Base-by-base conservation (phyloP, 768 basidiomycete species). In the Suillus clintonianus region DNA sequence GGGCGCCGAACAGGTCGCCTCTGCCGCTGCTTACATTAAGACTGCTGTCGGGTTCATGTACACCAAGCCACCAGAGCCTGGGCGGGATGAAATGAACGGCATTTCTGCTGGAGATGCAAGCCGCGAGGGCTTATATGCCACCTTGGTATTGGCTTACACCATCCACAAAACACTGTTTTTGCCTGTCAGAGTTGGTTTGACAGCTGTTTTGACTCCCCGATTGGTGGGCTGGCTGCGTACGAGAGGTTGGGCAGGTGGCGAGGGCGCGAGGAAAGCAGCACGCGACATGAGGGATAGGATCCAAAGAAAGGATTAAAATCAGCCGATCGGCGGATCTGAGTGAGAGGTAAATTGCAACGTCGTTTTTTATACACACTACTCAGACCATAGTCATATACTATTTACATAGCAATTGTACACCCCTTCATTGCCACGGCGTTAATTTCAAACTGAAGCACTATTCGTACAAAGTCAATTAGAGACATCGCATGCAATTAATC, bases 91-190 rank as follows among this genome's bases (percentile, higher is more conserved):
- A 69, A 77, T 85, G 57, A 88, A 91, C 24, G 73, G 68, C 61
- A 70, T 78, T 14, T 73, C 73, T 3, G 66, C 75, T 41, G 63
- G 68, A 59, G 64, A 65, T 50, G 74, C 75, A 2, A 85, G 89
- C 2, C 83, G 87, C 9, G 91, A 92, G 73, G 88, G 92, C 17
- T 79, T 97, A 19, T 96, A 94, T 76, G 95, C 97, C 32, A 96
- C 97, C 88, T 77, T 97, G 32, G 86, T 94, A 0, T 80, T 99
- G 69, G 97, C 97, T 4, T 99, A 96, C 77, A 90, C 92, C 22
- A 86, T 99, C 59, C 97, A 99, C 85, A 99, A 99, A 80, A 97
- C 94, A 0, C 71, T 94, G 1, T 92, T 98, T 72, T 74, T 99
- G 24, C 97, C 97, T 10, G 76, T 99, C 27, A 82, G 97, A 45